Evolutionary conservation across 139 green algal species (phyloP).

Genomic region (Chlamydomonas schloesseri): DNA sequence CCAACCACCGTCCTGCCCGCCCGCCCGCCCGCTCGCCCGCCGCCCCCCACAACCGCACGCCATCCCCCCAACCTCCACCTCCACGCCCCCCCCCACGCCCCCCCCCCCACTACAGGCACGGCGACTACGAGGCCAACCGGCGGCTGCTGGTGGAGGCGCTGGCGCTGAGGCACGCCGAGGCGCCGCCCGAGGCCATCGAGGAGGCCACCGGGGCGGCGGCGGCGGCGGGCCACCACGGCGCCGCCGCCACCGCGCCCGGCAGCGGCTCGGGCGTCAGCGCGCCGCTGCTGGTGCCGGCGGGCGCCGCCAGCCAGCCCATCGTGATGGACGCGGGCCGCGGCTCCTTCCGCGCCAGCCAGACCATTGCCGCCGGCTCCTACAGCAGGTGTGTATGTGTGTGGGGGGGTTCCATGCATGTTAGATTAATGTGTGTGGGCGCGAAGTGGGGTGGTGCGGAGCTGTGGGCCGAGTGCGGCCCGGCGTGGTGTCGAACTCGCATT

Average conservation of each 20-base stretch:
- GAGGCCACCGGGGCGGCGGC: neutral
- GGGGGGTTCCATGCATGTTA: no score
- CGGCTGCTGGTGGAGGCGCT: constrained; percentile 56
- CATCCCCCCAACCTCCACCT: no score
- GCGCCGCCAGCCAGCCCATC: constrained; percentile 6
- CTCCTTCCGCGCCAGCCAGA: constrained; percentile 59
- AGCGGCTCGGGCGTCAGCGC: neutral
- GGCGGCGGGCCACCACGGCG: neutral
- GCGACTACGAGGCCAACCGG: constrained; percentile 54
- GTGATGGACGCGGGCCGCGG: neutral
- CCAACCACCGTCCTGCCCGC: no score
- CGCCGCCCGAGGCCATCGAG: neutral
- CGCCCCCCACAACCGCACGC: neutral
- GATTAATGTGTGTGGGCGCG: no score
- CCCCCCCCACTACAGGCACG: constrained; percentile 13
- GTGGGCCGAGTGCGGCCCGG: no score
- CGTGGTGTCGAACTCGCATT: no score
- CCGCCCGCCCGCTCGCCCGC: no score
- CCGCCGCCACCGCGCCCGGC: neutral
- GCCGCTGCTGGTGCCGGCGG: constrained; percentile 12
- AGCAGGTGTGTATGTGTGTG: constrained; percentile 15
- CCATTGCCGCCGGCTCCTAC: constrained; percentile 58
- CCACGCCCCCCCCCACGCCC: neutral
- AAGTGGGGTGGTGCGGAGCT: no score
- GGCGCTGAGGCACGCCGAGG: constrained; percentile 32